phyloP scores from a whole-genome alignment of 1,284 basidiomycete genomes.

The Cryptococcus sp. region DNA sequence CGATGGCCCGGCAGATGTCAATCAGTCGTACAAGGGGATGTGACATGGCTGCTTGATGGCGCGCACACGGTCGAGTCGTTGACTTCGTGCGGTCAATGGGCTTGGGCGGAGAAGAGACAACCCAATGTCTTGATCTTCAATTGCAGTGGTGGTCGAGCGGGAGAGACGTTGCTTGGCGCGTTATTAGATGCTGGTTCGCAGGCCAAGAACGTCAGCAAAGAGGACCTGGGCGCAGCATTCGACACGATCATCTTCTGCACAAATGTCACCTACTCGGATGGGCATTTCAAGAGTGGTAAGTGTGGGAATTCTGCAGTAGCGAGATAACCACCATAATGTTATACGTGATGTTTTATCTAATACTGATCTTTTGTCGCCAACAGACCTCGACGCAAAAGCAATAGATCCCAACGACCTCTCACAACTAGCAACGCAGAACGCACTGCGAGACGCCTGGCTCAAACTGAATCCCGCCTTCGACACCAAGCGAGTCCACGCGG shows the following conservation, averaged over 20 bases:
- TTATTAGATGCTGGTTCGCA: conserved; percentile 55
- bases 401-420: conserved; percentile 66
- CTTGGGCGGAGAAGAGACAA: conserved; percentile 29
- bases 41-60: conserved; percentile 91
- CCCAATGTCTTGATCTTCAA: conserved; percentile 85
- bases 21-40: conserved; percentile 65
- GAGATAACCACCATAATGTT: too few relatives aligned
- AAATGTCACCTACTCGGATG: conserved; percentile 89
- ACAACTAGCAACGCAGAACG: conserved; percentile 71
- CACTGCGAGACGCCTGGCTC: conserved; percentile 74
- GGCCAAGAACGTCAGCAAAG: conserved; percentile 48
- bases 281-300: conserved; percentile 85
- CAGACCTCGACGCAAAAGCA: conserved; percentile 73
- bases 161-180: conserved; percentile 66
- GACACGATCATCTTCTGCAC: conserved; percentile 90
- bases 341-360: neutral
- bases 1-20: conserved; percentile 99
- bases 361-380: conserved; percentile 1
- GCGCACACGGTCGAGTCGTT: conserved; percentile 94
- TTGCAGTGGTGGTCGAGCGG: conserved; percentile 88
- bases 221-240: conserved; percentile 61
- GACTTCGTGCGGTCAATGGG: conserved; percentile 81
- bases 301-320: neutral
- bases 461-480: conserved; percentile 65
- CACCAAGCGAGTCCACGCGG: conserved; percentile 66